These are phyloP conservation scores for Neurospora sp. DNA, from an alignment of 495 filamentous ascomycete species.

Conservation along the genomic window DNA sequence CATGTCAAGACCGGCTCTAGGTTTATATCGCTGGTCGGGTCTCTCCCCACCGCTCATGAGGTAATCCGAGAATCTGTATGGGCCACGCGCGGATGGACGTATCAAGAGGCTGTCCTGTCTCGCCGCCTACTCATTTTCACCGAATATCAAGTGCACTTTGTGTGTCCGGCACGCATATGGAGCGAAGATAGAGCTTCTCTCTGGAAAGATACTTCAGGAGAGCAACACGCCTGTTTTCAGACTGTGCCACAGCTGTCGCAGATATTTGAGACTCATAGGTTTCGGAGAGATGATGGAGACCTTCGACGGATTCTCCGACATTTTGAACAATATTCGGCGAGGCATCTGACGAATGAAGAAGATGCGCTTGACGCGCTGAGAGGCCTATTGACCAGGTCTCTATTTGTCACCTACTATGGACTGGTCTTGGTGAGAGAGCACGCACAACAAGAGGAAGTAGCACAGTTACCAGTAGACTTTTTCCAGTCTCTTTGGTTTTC, in stretches of 20 bases:
- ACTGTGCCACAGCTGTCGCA: too few species aligned
- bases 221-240: too few species aligned
- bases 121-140: slow-evolving; percentile 22
- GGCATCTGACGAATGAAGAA: not conserved
- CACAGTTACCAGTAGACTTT: not conserved
- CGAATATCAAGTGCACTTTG: slow-evolving; percentile 16
- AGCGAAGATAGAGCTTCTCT: slow-evolving; percentile 1
- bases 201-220: too few species aligned
- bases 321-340: not conserved
- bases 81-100: slow-evolving; percentile 21
- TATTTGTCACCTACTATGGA: not conserved
- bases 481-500: not conserved
- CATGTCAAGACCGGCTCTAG: too few species aligned
- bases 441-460: not conserved
- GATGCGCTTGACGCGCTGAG: not conserved
- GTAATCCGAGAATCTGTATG: too few species aligned
- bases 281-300: not conserved
- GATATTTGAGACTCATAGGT: not conserved
- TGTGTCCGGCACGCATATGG: slow-evolving; percentile 14
- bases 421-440: not conserved
- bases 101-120: slow-evolving; percentile 29
- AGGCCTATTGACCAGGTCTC: not conserved
- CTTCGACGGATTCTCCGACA: not conserved
- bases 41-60: too few species aligned
- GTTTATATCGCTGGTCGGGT: too few species aligned